A percentile compares a stretch with the other conserved stretches of the same genome.
Conservation (phyloP, 2,329 filamentous ascomycete genomes). For the Cercospora zeina region DNA sequence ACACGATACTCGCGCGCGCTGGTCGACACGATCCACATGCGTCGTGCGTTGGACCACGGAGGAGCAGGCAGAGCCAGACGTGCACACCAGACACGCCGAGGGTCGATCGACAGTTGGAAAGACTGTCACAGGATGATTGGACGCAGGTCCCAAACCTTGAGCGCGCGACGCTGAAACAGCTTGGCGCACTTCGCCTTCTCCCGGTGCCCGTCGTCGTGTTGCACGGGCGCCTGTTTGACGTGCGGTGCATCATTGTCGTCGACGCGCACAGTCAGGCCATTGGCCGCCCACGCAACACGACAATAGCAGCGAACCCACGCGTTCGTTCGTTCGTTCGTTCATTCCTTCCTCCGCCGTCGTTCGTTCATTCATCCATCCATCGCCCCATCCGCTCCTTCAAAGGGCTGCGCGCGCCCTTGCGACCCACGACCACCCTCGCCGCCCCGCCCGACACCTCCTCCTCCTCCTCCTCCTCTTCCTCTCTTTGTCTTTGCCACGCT, state of each 20-base stretch:
- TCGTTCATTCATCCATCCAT: background rate
- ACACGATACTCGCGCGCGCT: background rate
- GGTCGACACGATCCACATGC: background rate
- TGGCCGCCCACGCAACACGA: background rate
- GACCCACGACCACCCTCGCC: background rate
- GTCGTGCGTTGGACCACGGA: no score
- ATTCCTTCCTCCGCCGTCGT: no score
- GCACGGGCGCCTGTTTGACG: constrained; percentile 14
- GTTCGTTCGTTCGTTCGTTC: background rate
- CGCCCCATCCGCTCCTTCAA: background rate
- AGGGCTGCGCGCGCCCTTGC: constrained; percentile 6
- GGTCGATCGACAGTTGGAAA: background rate
- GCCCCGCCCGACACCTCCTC: background rate
- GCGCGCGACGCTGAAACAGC: background rate
- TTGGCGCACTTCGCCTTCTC: background rate
- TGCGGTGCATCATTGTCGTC: background rate
- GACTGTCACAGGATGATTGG: background rate
- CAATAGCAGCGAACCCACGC: background rate
- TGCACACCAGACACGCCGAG: background rate
- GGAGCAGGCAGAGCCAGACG: background rate
- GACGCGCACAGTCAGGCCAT: background rate
- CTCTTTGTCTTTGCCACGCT: background rate
- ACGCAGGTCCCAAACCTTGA: background rate
- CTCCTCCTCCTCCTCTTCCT: background rate
- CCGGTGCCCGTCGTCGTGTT: background rate